These are phyloP conservation scores for Eugenia klotzschiana DNA, from an alignment of 441 rosid species.

Conservation along the genomic window DNA sequence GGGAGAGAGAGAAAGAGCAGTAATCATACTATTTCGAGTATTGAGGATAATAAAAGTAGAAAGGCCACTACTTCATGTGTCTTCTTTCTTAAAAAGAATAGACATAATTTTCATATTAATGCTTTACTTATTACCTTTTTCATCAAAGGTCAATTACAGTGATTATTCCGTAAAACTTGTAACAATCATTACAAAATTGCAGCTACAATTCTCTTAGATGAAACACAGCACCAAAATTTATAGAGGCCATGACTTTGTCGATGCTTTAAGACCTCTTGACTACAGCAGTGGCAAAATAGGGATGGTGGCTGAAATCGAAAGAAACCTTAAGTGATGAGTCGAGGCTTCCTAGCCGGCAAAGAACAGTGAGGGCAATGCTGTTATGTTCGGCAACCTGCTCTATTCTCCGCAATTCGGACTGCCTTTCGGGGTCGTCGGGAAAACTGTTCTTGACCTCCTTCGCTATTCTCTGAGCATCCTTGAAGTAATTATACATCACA, in stretches of 20 bases:
- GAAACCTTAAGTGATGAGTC: constrained; percentile 77
- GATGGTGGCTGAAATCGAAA: constrained; percentile 80
- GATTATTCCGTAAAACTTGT: not conserved
- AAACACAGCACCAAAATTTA: constrained; percentile 22
- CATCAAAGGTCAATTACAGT: constrained; percentile 4
- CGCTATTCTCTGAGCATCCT: constrained; percentile 72
- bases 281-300: constrained; percentile 77
- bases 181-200: not conserved
- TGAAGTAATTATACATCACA: constrained; percentile 60
- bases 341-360: constrained; percentile 35
- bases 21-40: not conserved
- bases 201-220: not conserved
- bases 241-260: not conserved
- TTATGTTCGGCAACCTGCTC: constrained; percentile 95
- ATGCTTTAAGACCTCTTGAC: constrained; percentile 69
- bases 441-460: constrained; percentile 71
- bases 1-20: not conserved
- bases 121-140: not conserved
- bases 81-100: not conserved
- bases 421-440: constrained; percentile 48
- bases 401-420: constrained; percentile 53
- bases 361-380: constrained; percentile 51
- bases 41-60: not conserved
- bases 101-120: not conserved
- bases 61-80: not conserved